Evolutionary conservation across 176 grass and related monocot genomes (phyloP).

Genomic region (Paspalum vaginatum): DNA sequence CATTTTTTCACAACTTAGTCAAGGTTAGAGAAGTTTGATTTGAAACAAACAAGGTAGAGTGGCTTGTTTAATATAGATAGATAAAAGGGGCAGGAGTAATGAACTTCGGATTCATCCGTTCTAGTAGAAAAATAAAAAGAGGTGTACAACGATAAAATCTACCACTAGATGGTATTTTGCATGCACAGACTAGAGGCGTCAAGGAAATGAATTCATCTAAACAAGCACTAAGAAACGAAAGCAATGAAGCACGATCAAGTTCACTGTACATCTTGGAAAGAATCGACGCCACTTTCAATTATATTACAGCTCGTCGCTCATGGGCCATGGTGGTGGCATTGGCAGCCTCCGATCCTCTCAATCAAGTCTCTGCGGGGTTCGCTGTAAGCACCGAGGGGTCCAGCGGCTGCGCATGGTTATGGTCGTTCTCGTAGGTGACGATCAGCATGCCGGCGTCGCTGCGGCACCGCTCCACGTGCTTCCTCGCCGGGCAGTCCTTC

Average conservation of each 20-base stretch:
- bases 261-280: background rate
- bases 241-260: background rate
- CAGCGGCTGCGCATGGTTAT: conserved; percentile 65
- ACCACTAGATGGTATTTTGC: background rate
- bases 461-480: conserved; percentile 80
- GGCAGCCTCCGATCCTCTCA: background rate
- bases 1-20: too few relatives aligned
- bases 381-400: conserved; percentile 39
- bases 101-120: too few relatives aligned
- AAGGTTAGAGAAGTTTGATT: too few relatives aligned
- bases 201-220: background rate
- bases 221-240: background rate
- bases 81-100: too few relatives aligned
- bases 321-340: background rate
- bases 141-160: too few relatives aligned
- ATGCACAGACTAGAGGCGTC: background rate
- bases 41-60: too few relatives aligned
- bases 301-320: background rate
- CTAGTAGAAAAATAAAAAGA: too few relatives aligned
- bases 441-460: conserved; percentile 65
- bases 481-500: conserved; percentile 85
- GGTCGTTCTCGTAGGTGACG: conserved; percentile 82
- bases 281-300: background rate
- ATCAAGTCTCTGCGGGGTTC: background rate
- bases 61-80: too few relatives aligned